Evolutionary conservation across 2,329 filamentous ascomycete species (phyloP), one percentile per base, ranked within the genome.

Genomic region (Chalara sp.): DNA sequence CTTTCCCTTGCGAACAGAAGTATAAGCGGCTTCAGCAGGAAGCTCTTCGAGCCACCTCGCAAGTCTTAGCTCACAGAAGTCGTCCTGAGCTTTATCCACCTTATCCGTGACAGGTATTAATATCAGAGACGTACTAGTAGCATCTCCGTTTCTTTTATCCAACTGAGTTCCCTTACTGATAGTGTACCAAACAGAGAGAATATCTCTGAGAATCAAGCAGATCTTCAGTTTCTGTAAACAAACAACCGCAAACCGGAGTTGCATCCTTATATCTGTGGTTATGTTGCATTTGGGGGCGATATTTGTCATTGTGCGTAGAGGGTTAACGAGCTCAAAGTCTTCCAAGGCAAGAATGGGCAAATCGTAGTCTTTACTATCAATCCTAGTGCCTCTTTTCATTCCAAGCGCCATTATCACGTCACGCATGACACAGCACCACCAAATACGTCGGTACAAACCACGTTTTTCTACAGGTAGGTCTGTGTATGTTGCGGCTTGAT

Each of bases 381-480:
- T 95, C 46, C 89, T 79, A 45, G 89, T 93, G 5, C 89, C 89
- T 49, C 91, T 82, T 50, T 90, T 82, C 89, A 96, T 95, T 51
- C 90, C 91, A 11, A 96, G 73, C 2, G 90, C 89, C 57, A 96
- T 89, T 43, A 96, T 76, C 43, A 89, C 85, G 67, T 96, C 90
- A 50, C 90, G 84, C 80, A 95, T 95, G 63, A 93, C 95, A 56
- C 88, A 93, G 33, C 87, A 93, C 90, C 90, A 96, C 90, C 90
- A 96, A 57, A 96, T 90, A 49, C 89, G 80, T 71, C 93, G 95
- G 86, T 89, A 95, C 48, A 95, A 73, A 62, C 83, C 86, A 63
- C 88, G 85, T 62, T 87, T 85, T 51, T 80, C 76, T 5, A 72
- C 67, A 42, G 86, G 78, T 78, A 95, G 87, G 59, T 80, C 83